These are phyloP conservation scores for Bolboschoenoplectus hybrid DNA, from an alignment of 202 grass and related monocot species.

Conservation along the genomic window DNA sequence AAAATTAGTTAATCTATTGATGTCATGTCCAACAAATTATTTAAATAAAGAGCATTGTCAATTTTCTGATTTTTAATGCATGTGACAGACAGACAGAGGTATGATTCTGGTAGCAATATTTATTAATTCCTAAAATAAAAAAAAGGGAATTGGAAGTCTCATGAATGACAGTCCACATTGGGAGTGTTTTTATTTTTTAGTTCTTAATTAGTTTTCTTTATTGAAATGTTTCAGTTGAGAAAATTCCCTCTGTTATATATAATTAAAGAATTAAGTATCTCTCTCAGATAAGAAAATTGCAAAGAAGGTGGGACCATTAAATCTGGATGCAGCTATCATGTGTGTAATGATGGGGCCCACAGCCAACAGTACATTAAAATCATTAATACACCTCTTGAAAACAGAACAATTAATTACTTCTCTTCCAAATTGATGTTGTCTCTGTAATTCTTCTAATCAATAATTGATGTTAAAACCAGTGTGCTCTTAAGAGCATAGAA, in stretches of 20 bases:
- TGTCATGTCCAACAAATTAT: neutral
- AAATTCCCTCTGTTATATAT: neutral
- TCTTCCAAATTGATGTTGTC: neutral
- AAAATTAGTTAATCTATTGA: slow-evolving; percentile 20
- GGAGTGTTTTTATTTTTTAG: neutral
- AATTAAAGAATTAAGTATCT: neutral
- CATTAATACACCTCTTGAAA: neutral
- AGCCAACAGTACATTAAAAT: neutral
- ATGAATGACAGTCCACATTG: neutral
- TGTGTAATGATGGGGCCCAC: neutral
- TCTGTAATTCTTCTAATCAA: neutral
- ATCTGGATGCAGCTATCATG: neutral
- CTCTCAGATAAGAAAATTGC: neutral
- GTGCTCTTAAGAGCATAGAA: too few species aligned
- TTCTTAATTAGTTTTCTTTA: neutral
- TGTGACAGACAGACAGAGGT: neutral
- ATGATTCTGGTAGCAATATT: neutral
- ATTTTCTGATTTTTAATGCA: slow-evolving; percentile 7
- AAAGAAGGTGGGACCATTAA: neutral
- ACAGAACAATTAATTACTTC: slow-evolving; percentile 1
- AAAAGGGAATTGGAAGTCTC: neutral
- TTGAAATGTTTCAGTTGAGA: neutral
- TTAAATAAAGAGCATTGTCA: neutral
- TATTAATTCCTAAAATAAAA: neutral
- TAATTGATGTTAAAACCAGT: too few species aligned